phyloP scores from a whole-genome alignment of 495 filamentous ascomycete genomes.

The Hypoxylon intermedium region DNA sequence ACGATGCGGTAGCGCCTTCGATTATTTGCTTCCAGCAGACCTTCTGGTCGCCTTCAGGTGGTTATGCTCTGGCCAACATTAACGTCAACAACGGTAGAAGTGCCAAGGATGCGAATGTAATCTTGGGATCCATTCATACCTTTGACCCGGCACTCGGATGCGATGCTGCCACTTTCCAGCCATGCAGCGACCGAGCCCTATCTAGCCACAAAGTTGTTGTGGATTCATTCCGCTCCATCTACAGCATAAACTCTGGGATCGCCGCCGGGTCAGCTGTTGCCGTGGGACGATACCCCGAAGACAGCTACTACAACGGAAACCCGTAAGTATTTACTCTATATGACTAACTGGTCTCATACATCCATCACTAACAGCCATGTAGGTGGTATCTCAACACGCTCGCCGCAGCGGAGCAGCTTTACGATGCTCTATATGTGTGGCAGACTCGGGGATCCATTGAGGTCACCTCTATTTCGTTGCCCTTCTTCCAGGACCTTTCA shows the following conservation, averaged over 20 bases:
- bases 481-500: constrained; percentile 65
- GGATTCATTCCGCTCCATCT: constrained; percentile 68
- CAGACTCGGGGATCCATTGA: constrained; percentile 58
- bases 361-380: constrained; percentile 5
- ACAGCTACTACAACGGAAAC: constrained; percentile 70
- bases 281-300: constrained; percentile 73
- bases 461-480: constrained; percentile 59
- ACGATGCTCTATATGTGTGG: constrained; percentile 69
- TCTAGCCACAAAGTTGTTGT: constrained; percentile 69
- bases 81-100: constrained; percentile 56
- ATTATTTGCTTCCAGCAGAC: constrained; percentile 66
- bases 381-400: constrained; percentile 69
- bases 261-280: constrained; percentile 61
- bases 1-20: constrained; percentile 63
- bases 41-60: constrained; percentile 66
- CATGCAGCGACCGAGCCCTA: constrained; percentile 67
- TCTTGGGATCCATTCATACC: constrained; percentile 68
- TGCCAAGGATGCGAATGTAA: constrained; percentile 68
- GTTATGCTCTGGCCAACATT: constrained; percentile 66
- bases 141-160: constrained; percentile 68
- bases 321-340: constrained; percentile 42
- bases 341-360: background rate
- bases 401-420: constrained; percentile 70
- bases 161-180: constrained; percentile 65
- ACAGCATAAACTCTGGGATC: constrained; percentile 63